Conservation (phyloP, 2,329 filamentous ascomycete genomes). For the Paecilomyces variotii region DNA sequence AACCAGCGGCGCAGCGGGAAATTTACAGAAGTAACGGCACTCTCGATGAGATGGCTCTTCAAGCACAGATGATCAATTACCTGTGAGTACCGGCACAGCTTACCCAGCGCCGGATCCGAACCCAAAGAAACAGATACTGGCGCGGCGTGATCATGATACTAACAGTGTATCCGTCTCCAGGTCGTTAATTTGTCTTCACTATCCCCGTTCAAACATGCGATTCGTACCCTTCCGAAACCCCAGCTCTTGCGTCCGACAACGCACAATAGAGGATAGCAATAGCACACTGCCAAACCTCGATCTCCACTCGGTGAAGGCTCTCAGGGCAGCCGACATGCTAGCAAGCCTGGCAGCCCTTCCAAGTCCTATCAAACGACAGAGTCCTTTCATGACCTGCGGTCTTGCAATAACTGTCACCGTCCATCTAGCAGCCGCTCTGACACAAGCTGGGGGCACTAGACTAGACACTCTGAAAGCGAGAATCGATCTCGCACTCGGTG, state of each 20-base stretch:
- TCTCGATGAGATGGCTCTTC: conserved; percentile 53
- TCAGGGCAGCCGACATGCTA: conserved; percentile 67
- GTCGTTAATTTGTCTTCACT: not conserved
- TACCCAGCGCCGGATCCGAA: not conserved
- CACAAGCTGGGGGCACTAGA: not conserved
- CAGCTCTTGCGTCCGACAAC: conserved; percentile 11
- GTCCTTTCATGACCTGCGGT: conserved; percentile 71
- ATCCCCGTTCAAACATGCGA: not conserved
- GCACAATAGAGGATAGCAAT: conserved; percentile 2
- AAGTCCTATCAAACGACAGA: conserved; percentile 55
- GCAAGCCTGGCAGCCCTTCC: conserved; percentile 57
- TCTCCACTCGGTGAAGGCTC: conserved; percentile 64
- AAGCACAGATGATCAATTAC: conserved; percentile 23
- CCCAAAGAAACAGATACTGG: not conserved
- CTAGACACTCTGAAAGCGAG: not conserved
- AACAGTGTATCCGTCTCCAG: not conserved
- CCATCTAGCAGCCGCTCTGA: conserved; percentile 32
- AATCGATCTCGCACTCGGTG: conserved; percentile 4
- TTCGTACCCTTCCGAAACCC: conserved; percentile 1
- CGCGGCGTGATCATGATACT: not conserved
- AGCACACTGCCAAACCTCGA: conserved; percentile 6
- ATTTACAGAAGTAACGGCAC: conserved; percentile 56
- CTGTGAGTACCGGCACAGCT: conserved; percentile 7
- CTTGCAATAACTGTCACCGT: conserved; percentile 66
- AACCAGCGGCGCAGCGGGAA: conserved; percentile 60